Evolutionary conservation across 352 stramenopile genomes (phyloP), one percentile per base, ranked within the genome.

Genomic region (Globisporangium solare): DNA sequence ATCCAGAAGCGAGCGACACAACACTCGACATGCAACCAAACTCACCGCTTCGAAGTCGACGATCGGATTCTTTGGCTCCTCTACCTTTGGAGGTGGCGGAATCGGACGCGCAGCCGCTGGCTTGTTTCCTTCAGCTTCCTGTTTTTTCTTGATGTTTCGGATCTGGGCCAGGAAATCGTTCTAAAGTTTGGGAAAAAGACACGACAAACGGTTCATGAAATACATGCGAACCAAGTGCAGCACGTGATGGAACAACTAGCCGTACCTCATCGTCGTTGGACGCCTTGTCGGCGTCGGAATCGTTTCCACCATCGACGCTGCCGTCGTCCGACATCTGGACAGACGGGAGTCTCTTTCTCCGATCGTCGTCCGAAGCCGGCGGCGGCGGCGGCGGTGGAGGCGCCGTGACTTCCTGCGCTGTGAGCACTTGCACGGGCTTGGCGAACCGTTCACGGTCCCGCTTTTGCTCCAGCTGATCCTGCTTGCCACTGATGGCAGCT

Each of bases 261-360:
- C 51, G 13, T 42, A 83, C 73, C 47, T 92, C 84, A 41, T 79
- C 82, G 27, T 90, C 82, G 50, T 83, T 88, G 5, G 80, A 94
- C 6, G 54, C 60, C 50, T 79, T 78, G 37, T 88, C 79, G 31
- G 72, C 75, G 8, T 74, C 72, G 0, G 68, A 72, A 40, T 74
- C 69, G 13, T 61, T 53, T 18, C 62, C 71, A n/a, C 56, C 67
- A 58, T 82, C 73, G 27, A 79, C 65, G 39, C 79, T 88, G 47
- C 82, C 85, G 50, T 93, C 83, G 31, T 95, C 85, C 11, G 85
- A 95, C 79, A 95, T 89, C 21, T 79, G 76, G 10, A 95, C 69
- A 2, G 73, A 89, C 1, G 83, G 83, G 43, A 95, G 51, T 40
- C 68, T 68, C 49, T 79, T 64, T 8, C 52, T 56, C 10, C 58